Base-by-base conservation (phyloP, 179 eudicot genomes). In the Corrigiola litoralis region DNA sequence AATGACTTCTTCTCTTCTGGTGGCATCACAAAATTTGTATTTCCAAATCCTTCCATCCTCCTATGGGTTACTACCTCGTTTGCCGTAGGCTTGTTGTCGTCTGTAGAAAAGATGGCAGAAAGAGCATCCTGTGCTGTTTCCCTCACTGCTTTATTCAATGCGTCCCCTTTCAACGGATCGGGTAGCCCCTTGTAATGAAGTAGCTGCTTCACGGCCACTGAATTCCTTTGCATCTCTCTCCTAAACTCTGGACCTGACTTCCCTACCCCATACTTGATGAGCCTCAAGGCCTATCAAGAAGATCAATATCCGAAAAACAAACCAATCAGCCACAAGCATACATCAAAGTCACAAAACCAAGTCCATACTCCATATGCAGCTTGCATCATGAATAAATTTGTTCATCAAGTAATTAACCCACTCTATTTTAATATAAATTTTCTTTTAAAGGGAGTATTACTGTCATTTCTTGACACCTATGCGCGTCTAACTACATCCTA, bases 201-300 rank as follows among this genome's bases (percentile, higher is more conserved):
- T 67, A 92, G 73, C 69, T 92, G 96, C 32, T 92, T 84, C 59
- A 92, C 84, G 47, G 98, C 92, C 76, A 85, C 95, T 7, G 98
- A 87, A 72, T 92, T 82, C 82, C 96, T 85, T 78, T 92, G 98
- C 96, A 89, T 89, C 69, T 92, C 98, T 72, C 96, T 87, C 80
- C 88, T 87, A 67, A 92, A 92, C 72, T 92, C 96, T 51, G 81
- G 69, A 34, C 96, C 98, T 8, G 95, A 89, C 69, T 92, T 92
- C 51, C 82, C 89, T 62, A 92, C 96, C 58, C 90, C 81, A 82
- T 89, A 87, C 73, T 92, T 92, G 73, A 92, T 89, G 54, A 89
- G 70, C 76, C 92, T 87, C 54, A 92, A 58, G 32, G 98, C 96
- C 98, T 92, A 74, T 44, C 58, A 29, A 61, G 34, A 69, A 33